Evolutionary conservation across 306 rosid genomes (phyloP), one percentile per base, ranked within the genome.

Genomic region (Geum urbanum): DNA sequence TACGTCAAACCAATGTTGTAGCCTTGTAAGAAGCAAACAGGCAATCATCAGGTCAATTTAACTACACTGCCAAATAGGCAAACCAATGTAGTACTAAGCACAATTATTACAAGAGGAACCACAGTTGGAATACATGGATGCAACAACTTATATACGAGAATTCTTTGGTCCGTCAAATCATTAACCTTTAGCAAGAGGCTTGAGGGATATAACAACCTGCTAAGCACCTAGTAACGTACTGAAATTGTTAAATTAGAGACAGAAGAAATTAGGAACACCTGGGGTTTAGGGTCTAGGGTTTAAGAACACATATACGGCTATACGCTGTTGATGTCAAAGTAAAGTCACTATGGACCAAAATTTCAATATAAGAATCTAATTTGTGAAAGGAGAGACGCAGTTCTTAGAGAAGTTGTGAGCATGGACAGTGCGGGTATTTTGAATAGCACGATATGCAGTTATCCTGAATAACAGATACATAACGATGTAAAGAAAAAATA

Each of bases 151-250:
- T 32, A 16, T 24, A 47, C 8, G 46, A n/a, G 32, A 49, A 8
- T 49, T 66, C 45, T 20, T 5, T 9, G 59, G 69, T 32, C 53
- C 69, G n/a, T n/a, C n/a, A n/a, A n/a, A 48, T 66, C 24, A 35
- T 8, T 2, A 32, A 48, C 45, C 15, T 5, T 5, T 10, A 3
- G 60, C 37, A 5, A 9, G 39, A 32, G 22, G 58, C 46, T 66
- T 45, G 46, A 11, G 20, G 45, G 57, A 48, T 66, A 19, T n/a
- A n/a, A n/a, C n/a, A n/a, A n/a, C n/a, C 10, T 1, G 24, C 70
- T 15, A 46, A 24, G 43, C 55, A 46, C 35, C 40, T 20, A 2
- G 55, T 45, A 65, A 41, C 40, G 5, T 63, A 37, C 69, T 46
- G 54, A 41, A 47, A 7, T 24, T 2, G 39, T 45, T 39, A 45